Percentiles rank a stretch among this genome's conserved stretches.
phyloP scores from a whole-genome alignment of 768 basidiomycete genomes.

The Leccinum pellstonianum region DNA sequence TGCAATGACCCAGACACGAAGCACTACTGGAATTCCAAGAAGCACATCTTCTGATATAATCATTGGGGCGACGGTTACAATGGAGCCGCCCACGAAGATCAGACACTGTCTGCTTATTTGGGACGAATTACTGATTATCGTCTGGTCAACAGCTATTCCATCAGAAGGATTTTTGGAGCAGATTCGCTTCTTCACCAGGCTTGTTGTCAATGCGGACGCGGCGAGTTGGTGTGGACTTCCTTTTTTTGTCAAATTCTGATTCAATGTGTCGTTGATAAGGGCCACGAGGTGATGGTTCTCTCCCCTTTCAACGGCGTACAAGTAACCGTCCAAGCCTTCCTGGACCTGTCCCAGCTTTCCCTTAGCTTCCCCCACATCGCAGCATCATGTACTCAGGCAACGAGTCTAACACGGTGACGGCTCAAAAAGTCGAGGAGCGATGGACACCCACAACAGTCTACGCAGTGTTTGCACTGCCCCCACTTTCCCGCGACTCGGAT shows the following conservation, averaged over 20 bases:
- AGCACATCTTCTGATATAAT: no score
- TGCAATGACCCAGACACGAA: no score
- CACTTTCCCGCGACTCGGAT: no score
- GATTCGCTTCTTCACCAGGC: no score
- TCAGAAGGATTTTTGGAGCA: no score
- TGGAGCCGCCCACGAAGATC: no score
- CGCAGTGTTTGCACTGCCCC: conserved; percentile 1
- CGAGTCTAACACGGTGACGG: not conserved
- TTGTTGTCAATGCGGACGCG: no score
- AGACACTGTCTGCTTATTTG: no score
- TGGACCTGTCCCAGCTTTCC: not conserved
- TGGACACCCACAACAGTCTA: conserved; percentile 17
- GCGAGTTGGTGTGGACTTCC: not conserved
- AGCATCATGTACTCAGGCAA: not conserved
- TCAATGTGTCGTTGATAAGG: not conserved
- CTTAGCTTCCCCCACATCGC: not conserved
- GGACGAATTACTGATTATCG: no score
- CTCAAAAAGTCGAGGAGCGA: conserved; percentile 9
- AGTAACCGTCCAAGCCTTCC: not conserved
- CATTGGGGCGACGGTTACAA: no score
- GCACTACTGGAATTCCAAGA: no score
- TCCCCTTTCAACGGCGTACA: not conserved
- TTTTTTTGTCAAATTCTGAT: not conserved
- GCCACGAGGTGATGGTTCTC: not conserved
- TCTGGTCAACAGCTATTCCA: no score